phyloP scores from a whole-genome alignment of 1,139 yeast species.

The Lodderomyces margitis region DNA sequence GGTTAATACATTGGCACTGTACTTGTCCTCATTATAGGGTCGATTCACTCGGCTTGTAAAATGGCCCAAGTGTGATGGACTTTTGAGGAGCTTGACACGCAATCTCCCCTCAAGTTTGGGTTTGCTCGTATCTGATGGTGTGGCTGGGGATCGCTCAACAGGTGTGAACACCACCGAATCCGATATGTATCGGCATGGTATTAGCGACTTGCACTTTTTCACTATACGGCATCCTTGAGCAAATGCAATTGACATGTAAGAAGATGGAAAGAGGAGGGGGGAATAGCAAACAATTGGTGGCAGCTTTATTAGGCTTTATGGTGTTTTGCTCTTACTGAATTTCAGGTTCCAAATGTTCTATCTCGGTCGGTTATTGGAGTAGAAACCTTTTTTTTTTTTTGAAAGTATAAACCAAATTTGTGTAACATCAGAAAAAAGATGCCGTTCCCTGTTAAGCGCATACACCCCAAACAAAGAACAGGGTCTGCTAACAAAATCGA shows the following conservation, averaged over 20 bases:
- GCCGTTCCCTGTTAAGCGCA: neutral
- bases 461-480: neutral
- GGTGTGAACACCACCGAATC: conserved; percentile 29
- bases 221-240: neutral
- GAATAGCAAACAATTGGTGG: too few relatives aligned
- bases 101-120: conserved; percentile 27
- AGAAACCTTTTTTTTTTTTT: too few relatives aligned
- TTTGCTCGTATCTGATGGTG: conserved; percentile 12
- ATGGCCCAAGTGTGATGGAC: conserved; percentile 82
- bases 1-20: conserved; percentile 56
- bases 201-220: neutral
- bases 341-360: neutral
- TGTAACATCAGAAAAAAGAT: neutral
- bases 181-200: conserved; percentile 15
- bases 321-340: too few relatives aligned
- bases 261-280: neutral
- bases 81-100: conserved; percentile 56
- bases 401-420: too few relatives aligned
- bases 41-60: conserved; percentile 74
- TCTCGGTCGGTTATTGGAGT: too few relatives aligned
- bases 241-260: neutral
- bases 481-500: too few relatives aligned
- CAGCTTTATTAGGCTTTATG: too few relatives aligned
- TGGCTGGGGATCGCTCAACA: conserved; percentile 19
- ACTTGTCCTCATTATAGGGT: conserved; percentile 76